Conservation (phyloP, 805 yeast genomes). For the Lipomyces japonicus region DNA sequence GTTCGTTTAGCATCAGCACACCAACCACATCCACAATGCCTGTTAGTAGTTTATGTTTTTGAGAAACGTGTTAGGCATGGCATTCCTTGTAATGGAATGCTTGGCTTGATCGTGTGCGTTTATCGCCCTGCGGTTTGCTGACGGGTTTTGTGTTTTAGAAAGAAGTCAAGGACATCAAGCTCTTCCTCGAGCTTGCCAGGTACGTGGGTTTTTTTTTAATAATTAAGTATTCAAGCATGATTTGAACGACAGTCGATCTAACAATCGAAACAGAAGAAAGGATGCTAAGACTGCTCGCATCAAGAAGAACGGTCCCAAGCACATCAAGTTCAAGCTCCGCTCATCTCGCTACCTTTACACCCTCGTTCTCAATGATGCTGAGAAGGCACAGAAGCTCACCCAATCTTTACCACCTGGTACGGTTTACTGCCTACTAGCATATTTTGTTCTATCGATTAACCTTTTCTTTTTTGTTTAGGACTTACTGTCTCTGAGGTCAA, state of each 20-base stretch:
- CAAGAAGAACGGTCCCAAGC: slow-evolving; percentile 89
- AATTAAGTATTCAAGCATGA: no score
- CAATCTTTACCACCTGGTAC: slow-evolving; percentile 88
- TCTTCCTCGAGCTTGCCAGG: slow-evolving; percentile 82
- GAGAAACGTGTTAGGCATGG: no score
- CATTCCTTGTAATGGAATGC: no score
- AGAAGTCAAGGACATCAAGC: slow-evolving; percentile 95
- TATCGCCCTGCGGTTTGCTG: no score
- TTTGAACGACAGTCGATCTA: background rate
- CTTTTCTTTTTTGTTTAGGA: slow-evolving; percentile 4
- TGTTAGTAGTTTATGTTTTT: no score
- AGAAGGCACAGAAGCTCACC: slow-evolving; percentile 95
- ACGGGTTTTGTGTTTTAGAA: slow-evolving; percentile 33
- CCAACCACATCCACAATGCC: no score
- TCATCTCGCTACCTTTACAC: slow-evolving; percentile 94
- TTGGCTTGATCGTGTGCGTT: no score
- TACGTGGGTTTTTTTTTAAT: slow-evolving; percentile 8
- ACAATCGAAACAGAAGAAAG: slow-evolving; percentile 47
- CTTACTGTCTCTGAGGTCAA: slow-evolving; percentile 26
- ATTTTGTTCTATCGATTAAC: background rate
- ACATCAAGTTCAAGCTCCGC: slow-evolving; percentile 98
- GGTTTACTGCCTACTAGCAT: background rate
- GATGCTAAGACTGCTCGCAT: slow-evolving; percentile 91
- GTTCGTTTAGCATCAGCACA: no score
- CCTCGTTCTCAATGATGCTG: slow-evolving; percentile 88